Evolutionary conservation across 2,329 filamentous ascomycete species (phyloP), one percentile per base, ranked within the genome.

Genomic region (Colletotrichum tropicale): DNA sequence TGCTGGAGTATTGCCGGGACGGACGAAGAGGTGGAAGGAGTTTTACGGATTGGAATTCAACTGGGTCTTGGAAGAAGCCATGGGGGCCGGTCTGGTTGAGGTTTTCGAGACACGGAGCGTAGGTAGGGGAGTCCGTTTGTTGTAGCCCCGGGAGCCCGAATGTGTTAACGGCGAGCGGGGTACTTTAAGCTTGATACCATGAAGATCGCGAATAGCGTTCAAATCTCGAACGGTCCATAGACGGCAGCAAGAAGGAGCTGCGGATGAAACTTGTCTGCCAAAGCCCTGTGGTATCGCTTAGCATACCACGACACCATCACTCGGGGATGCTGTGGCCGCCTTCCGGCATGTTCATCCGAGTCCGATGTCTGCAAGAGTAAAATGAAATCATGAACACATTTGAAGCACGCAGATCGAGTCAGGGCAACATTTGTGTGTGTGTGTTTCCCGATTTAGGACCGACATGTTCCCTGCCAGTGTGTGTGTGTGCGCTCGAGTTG

Each of bases 61-160:
- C 74, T 96, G 93, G 93, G 87, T 94, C 18, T 81, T 96, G 56
- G 92, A 90, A 55, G 93, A 95, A 82, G 94, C 93, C 58, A 87
- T 94, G 28, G 94, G 94, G 0, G 87, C 92, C 32, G 94, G 94
- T 2, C 81, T 93, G 18, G 89, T 95, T 6, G 94, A 96, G 83
- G 85, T 94, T 16, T 96, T 96, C 82, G 91, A 95, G 80, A 96
- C 94, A 15, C 88, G 92, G 16, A 94, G 91, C 79, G 93, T 95
- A n/a, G 94, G 94, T 2, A 87, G 90, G 75, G 94, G 91, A 13
- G 89, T 95, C 74, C 87, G 91, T 78, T 83, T 84, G 66, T 71
- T 88, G 72, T 83, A 82, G 76, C 34, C 34, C n/a, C 21, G n/a
- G 32, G 38, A 48, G n/a, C 34, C 48, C 26, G 69, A 26, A 32